Percentiles rank a stretch among this genome's conserved stretches.
These are phyloP conservation scores for Hypholoma fasciculare DNA, from an alignment of 768 basidiomycete genomes.

Conservation along the genomic window DNA sequence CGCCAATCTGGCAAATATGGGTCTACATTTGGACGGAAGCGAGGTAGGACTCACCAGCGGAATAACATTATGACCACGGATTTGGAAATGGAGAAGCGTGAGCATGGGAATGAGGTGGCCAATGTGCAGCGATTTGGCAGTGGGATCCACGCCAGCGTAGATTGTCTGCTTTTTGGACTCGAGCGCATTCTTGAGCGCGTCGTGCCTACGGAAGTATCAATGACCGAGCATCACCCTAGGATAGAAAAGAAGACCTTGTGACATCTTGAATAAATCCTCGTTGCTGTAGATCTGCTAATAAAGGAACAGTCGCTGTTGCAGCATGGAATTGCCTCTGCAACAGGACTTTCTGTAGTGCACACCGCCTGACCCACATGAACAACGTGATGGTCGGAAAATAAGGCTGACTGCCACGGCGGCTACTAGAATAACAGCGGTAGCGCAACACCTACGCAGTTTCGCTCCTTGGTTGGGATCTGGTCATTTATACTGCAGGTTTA, in stretches of 20 bases:
- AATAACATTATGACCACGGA: slow-evolving; percentile 80
- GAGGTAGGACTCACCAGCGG: slow-evolving; percentile 64
- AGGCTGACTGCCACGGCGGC: not conserved
- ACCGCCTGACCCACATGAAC: slow-evolving; percentile 20
- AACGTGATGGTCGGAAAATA: slow-evolving; percentile 2
- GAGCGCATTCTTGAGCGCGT: slow-evolving; percentile 39
- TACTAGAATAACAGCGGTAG: too few relatives aligned
- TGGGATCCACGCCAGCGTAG: slow-evolving; percentile 93
- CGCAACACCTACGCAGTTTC: not conserved
- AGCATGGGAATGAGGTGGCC: slow-evolving; percentile 92
- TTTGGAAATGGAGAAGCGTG: slow-evolving; percentile 82
- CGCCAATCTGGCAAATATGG: slow-evolving; percentile 72
- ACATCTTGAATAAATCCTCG: slow-evolving; percentile 51
- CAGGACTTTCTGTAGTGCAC: slow-evolving; percentile 3
- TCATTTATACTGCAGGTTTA: not conserved
- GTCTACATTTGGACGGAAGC: not conserved
- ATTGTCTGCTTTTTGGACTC: slow-evolving; percentile 47
- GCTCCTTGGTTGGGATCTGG: not conserved
- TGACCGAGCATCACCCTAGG: not conserved
- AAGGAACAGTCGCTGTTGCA: slow-evolving; percentile 5
- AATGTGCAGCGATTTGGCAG: slow-evolving; percentile 86
- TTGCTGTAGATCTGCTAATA: slow-evolving; percentile 43
- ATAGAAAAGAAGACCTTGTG: slow-evolving; percentile 33
- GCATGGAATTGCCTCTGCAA: slow-evolving; percentile 13
- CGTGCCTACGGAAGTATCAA: slow-evolving; percentile 31